phyloP scores from a whole-genome alignment of 257 asterid species.

The Plantago major region DNA sequence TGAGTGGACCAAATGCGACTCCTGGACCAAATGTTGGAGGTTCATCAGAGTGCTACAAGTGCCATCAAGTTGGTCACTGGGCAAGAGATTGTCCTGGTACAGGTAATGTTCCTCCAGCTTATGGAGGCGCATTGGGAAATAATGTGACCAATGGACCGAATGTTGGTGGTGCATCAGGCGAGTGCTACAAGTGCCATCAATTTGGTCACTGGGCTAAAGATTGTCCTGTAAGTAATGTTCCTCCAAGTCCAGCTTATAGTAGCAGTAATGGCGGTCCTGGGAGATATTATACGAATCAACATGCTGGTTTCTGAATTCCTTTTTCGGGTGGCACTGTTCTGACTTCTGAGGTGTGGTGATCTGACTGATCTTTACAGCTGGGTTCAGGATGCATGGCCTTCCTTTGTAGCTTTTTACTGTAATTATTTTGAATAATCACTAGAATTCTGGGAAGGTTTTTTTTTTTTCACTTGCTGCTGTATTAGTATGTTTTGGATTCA shows the following conservation, averaged over 20 bases:
- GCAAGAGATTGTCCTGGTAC: conserved; percentile 71
- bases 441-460: neutral
- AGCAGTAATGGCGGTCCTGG: conserved; percentile 38
- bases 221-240: conserved; percentile 54
- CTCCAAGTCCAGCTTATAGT: conserved; percentile 53
- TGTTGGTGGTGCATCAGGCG: conserved; percentile 28
- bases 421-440: neutral
- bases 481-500: too few species aligned
- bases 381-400: conserved; percentile 1
- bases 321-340: neutral
- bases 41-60: conserved; percentile 60
- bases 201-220: conserved; percentile 83
- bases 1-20: conserved; percentile 34
- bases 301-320: conserved; percentile 56
- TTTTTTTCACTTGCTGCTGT: too few species aligned
- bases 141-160: conserved; percentile 26
- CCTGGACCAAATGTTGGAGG: conserved; percentile 35
- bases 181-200: conserved; percentile 83
- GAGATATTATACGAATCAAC: conserved; percentile 66
- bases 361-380: conserved; percentile 1
- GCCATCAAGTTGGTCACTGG: conserved; percentile 88
- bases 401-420: neutral
- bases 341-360: conserved; percentile 2
- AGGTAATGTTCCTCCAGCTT: conserved; percentile 46
- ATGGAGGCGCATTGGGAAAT: conserved; percentile 38